Conservation (phyloP, 2,329 filamentous ascomycete species). For the Colletotrichum sp. region DNA sequence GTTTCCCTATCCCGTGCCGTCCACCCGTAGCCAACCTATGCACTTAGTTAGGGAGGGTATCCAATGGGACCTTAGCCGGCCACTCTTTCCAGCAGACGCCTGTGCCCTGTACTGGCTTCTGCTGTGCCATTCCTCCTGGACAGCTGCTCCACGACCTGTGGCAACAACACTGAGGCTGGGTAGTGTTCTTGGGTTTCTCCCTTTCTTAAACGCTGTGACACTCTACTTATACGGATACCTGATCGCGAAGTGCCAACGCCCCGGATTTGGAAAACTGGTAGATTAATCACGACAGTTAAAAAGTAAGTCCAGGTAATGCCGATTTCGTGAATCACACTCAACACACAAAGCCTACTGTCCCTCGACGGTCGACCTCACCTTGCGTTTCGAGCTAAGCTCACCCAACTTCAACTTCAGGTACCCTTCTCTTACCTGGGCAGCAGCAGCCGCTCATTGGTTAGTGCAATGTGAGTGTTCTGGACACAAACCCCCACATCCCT, state of each 20-base stretch:
- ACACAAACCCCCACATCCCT: not conserved
- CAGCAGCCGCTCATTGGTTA: not conserved
- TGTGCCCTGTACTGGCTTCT: not conserved
- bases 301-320: not conserved
- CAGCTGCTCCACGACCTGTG: not conserved
- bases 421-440: not conserved
- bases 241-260: not conserved
- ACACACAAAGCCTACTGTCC: not conserved
- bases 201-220: not conserved
- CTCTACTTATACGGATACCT: not conserved
- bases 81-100: not conserved
- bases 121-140: not conserved
- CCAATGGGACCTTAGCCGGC: not conserved
- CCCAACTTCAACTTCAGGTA: not conserved
- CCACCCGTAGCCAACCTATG: not conserved
- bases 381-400: not conserved
- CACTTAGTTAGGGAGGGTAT: not conserved
- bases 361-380: not conserved
- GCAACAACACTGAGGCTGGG: not conserved
- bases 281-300: not conserved
- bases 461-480: not conserved
- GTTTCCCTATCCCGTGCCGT: not conserved
- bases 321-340: not conserved
- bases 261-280: not conserved
- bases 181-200: not conserved